These are phyloP conservation scores for Botrytis aclada DNA, from an alignment of 2,329 filamentous ascomycete genomes.

Conservation along the genomic window DNA sequence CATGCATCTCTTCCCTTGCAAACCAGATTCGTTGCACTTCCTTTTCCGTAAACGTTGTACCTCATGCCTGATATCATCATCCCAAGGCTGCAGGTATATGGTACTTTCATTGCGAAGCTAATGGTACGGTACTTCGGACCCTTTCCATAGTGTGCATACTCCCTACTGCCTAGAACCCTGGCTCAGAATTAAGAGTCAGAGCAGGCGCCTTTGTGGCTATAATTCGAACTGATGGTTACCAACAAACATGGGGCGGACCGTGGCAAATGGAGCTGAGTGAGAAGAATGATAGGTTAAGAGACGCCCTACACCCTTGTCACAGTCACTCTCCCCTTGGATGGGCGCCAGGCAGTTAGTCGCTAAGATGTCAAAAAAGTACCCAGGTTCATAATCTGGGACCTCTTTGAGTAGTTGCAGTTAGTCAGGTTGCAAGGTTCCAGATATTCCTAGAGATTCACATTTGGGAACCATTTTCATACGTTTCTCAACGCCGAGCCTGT, in stretches of 20 bases:
- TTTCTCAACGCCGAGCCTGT: conserved; percentile 1
- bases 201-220: conserved; percentile 16
- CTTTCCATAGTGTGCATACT: neutral
- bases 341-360: neutral
- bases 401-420: neutral
- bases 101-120: neutral
- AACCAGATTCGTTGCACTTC: neutral
- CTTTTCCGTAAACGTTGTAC: neutral
- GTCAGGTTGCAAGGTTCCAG: conserved; percentile 12
- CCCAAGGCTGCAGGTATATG: conserved; percentile 1
- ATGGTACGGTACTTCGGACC: neutral
- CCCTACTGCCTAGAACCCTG: neutral
- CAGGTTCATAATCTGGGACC: neutral
- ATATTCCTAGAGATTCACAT: conserved; percentile 7
- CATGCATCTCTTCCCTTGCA: neutral
- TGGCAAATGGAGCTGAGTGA: conserved; percentile 3
- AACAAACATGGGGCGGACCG: conserved; percentile 8
- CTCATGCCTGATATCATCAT: neutral
- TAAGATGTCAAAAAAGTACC: neutral
- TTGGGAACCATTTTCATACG: conserved; percentile 4
- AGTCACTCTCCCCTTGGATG: neutral
- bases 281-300: conserved; percentile 13
- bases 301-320: neutral
- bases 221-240: conserved; percentile 2
- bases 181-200: neutral